Base-by-base conservation (phyloP, 2,329 filamentous ascomycete species). In the Botrytis byssoidea region DNA sequence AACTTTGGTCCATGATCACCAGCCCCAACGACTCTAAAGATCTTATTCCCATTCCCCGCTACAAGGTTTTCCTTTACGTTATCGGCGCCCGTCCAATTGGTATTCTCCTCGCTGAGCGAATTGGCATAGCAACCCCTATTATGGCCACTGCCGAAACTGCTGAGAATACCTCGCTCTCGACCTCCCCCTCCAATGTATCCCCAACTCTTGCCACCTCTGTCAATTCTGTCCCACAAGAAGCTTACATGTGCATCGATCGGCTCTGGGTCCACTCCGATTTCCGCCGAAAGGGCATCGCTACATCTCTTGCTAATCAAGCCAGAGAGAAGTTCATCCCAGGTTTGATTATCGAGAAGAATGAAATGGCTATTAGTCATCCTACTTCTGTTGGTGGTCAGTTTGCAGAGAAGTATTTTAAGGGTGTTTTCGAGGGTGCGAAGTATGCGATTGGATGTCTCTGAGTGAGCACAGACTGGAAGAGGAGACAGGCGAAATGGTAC, bases 331-430 rank as follows among this genome's bases (percentile, higher is more conserved):
- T 89, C 77, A 83, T 88, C 71, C 86, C 88, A 74, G 86, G 86
- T 3, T 83, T 88, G 81, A 84, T 85, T 57, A 83, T 90, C 66
- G 83, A 85, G 29, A 89, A 88, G 79, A 83, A 84, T 18, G 81
- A 85, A 78, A 83, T 91, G 57, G 89, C 89, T 4, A 91, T 92
- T 81, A 90, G 88, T 77, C 88, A 90, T 77, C 89, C 89, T n/a
- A 92, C 90, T 0, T 87, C 87, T 76, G 87, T 86, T 77, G 90
- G 90, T 55, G 86, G 85, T 22, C 82, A 82, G 60, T 82, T 92
- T 76, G 88, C 89, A 14, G 83, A 64, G 44, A 73, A 86, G 77
- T 86, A 85, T 74, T 91, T 67, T 22, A 25, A 40, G 20, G 63
- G 57, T n/a, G 63, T 66, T 29, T 74, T 74, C 20, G 48, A 46